Base-by-base conservation (phyloP, 169 alveolate genomes). In the Eimeria maxima region DNA sequence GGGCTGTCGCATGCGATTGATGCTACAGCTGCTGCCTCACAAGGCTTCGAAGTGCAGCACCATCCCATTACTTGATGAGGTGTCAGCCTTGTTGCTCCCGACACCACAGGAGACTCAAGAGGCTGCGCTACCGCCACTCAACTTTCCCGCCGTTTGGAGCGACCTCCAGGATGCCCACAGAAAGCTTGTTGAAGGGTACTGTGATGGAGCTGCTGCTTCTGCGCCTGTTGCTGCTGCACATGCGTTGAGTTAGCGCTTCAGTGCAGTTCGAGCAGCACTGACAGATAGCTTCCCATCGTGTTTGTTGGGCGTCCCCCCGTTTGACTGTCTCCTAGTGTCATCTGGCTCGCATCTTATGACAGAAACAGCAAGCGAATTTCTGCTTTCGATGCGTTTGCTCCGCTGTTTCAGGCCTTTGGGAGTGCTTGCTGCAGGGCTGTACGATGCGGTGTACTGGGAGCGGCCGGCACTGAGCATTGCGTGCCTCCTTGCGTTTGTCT, bases 11-110 rank as follows among this genome's bases (percentile, higher is more conserved):
- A 45, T 80, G 69, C 90, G 90, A 10, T 69, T 80, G 67, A 42
- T 80, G 90, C 90, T 80, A 45, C 90, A 80, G 90, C 90, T 80
- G 90, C 90, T 80, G 90, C 90, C 90, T 4, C 90, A 80, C 90
- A 80, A 47, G 38, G 11, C 22, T 7, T 42, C 90, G 24, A 27
- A 47, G 45, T 42, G 90, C 42, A 27, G 90, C 67, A 80, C 50
- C 44, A 80, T 80, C 8, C 90, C 57, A 3, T 42, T 47, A 7
- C 90, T 80, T 29, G 90, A 80, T 24, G 90, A 80, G 20, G 53
- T 80, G 11, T 42, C 90, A 27, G 90, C 90, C 24, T 53, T 80
- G 90, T 50, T 80, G 4, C 57, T 80, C 0, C 90, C 90, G 44
- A 47, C 90, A 4, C 90, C 90, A 10, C 90, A 53, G 90, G 90